A percentile compares a stretch with the other conserved stretches of the same genome.
Conservation (phyloP, 2,329 filamentous ascomycete genomes). For the Aspergillus vadensis region DNA sequence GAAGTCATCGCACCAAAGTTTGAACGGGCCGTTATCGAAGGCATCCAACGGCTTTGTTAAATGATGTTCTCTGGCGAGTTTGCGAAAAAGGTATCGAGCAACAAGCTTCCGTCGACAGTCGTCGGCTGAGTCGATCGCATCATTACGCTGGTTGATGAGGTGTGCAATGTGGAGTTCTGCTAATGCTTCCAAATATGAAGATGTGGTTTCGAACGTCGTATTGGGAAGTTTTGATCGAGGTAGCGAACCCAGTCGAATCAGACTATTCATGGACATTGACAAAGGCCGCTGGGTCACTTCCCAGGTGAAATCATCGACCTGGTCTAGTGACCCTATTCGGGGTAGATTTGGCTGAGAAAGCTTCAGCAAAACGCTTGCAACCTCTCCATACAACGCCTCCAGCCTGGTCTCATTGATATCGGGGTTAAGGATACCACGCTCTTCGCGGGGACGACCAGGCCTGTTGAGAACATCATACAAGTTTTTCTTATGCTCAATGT, state of each 20-base stretch:
- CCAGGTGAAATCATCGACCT: constrained; percentile 18
- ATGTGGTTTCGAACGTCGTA: constrained; percentile 28
- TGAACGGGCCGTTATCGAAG: constrained; percentile 29
- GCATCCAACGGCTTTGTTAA: constrained; percentile 16
- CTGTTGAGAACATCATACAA: constrained; percentile 25
- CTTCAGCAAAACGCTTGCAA: constrained; percentile 31
- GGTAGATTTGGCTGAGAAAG: constrained; percentile 29
- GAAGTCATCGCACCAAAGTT: constrained; percentile 35
- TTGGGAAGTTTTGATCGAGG: constrained; percentile 20
- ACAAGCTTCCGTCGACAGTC: constrained; percentile 33
- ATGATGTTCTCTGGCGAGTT: constrained; percentile 15
- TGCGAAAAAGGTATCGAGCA: constrained; percentile 27
- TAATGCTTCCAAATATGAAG: constrained; percentile 31
- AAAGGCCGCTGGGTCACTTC: constrained; percentile 22
- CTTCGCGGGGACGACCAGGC: constrained; percentile 14
- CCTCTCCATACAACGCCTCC: constrained; percentile 26
- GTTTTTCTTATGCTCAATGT: constrained; percentile 27
- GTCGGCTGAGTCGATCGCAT: constrained; percentile 25
- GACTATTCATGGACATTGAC: constrained; percentile 32
- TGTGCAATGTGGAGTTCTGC: constrained; percentile 30
- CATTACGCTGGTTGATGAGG: constrained; percentile 31
- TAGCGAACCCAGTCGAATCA: constrained; percentile 21
- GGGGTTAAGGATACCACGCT: constrained; percentile 17
- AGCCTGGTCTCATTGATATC: constrained; percentile 22
- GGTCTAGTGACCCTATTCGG: constrained; percentile 27